Conservation (phyloP, 352 stramenopile genomes). For the Blastocystis sp. region DNA sequence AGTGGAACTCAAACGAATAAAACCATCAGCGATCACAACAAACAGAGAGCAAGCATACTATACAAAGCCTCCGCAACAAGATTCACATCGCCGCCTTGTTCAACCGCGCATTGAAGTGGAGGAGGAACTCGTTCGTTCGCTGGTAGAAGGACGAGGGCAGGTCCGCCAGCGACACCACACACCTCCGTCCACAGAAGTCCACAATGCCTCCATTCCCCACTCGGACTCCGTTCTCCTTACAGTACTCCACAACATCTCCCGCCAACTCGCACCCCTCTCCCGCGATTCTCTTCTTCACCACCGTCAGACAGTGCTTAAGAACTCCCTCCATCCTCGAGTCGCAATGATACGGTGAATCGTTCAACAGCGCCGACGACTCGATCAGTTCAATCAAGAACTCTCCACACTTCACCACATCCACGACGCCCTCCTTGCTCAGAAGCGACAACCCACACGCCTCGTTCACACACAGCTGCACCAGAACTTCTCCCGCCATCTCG, state of each 20-base stretch:
- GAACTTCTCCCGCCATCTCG: not conserved
- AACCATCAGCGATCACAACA: no score
- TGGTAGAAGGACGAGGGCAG: slow-evolving; percentile 1
- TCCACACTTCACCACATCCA: not conserved
- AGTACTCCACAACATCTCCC: not conserved
- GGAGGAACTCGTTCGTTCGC: slow-evolving; percentile 4
- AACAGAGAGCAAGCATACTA: no score
- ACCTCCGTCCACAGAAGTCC: not conserved
- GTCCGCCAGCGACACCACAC: not conserved
- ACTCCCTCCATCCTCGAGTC: not conserved
- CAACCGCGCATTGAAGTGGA: no score
- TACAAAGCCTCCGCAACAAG: no score
- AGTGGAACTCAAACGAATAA: no score
- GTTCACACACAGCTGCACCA: not conserved
- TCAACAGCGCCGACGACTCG: not conserved
- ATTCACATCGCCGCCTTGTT: no score
- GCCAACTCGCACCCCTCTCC: not conserved
- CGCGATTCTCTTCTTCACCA: not conserved
- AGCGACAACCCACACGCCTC: not conserved
- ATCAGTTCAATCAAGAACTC: not conserved
- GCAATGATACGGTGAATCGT: not conserved
- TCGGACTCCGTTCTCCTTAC: not conserved
- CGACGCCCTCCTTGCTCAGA: not conserved
- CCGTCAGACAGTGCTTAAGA: not conserved
- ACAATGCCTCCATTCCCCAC: slow-evolving; percentile 3